Conservation (phyloP, 2,329 filamentous ascomycete genomes). For the Trichoderma sp. region DNA sequence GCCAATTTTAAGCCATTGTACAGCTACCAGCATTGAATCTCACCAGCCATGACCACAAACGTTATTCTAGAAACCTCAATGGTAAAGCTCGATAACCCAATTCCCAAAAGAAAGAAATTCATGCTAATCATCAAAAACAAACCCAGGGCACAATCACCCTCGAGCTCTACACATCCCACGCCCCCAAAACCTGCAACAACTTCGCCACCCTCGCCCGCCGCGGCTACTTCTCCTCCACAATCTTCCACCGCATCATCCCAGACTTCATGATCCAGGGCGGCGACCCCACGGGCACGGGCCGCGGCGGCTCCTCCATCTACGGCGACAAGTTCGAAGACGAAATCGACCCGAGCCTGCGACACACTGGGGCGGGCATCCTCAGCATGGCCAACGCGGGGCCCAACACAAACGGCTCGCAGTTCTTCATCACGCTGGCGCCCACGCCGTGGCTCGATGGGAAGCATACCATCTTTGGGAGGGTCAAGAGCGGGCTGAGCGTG, state of each 20-base stretch:
- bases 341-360: constrained; percentile 76
- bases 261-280: constrained; percentile 97
- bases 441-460: constrained; percentile 97
- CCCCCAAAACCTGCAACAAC: constrained; percentile 87
- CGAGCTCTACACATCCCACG: constrained; percentile 89
- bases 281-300: constrained; percentile 90
- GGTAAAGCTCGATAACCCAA: constrained; percentile 52
- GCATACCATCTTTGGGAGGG: constrained; percentile 93
- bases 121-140: not conserved
- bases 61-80: constrained; percentile 84
- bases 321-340: constrained; percentile 95
- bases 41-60: constrained; percentile 68
- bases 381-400: constrained; percentile 96
- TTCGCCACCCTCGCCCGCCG: constrained; percentile 78
- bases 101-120: not conserved
- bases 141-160: constrained; percentile 77
- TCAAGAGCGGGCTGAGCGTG: constrained; percentile 80
- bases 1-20: not conserved
- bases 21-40: not conserved
- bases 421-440: constrained; percentile 92
- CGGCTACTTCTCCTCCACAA: constrained; percentile 83
- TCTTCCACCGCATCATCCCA: constrained; percentile 94
- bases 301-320: constrained; percentile 87
- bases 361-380: constrained; percentile 90
- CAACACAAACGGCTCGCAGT: constrained; percentile 92